Evolutionary conservation across 495 filamentous ascomycete genomes (phyloP), one percentile per base, ranked within the genome.

Genomic region (Cercophora scortea): DNA sequence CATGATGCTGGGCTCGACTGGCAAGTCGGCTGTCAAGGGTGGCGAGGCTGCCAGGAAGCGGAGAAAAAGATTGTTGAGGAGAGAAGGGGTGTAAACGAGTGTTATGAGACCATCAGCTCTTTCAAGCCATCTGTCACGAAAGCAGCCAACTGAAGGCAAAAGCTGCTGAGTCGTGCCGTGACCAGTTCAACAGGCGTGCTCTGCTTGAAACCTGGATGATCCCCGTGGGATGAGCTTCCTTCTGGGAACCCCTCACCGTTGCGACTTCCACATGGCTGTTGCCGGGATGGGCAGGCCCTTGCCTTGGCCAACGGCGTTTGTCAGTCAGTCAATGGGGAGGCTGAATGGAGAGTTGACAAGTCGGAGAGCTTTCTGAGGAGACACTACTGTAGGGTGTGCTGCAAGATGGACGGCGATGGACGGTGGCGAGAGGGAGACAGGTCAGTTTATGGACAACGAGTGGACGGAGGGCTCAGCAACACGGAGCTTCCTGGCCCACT

Each of bases 211-310:
- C 43, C 46, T 56, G 52, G 50, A 44, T 56, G 51, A 54, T 52
- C 48, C 53, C 33, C 42, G 53, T 10, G 15, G 39, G 38, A 15
- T 34, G 39, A 32, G 41, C 45, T 53, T 53, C 44, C 46, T 32
- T 55, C 53, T 58, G 61, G 25, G 53, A 56, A 56, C 48, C 56
- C 57, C 43, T 58, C 52, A 59, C 53, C 53, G 58, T 61, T 44
- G 41, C 32, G 32, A 45, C 51, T 50, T 52, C 59, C 65, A 65
- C 65, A 70, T 70, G 65, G 59, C 67, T 58, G 25, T 25, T 25
- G 25, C 25, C 25, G 25, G 25, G 25, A 25, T 25, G 25, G 25
- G 25, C 25, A 25, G 25, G 25, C 25, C 25, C 25, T 25, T n/a
- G n/a, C n/a, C n/a, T 25, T 25, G 25, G 25, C 25, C 25, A 25